Percentiles rank a stretch among this genome's conserved stretches.
Conservation (phyloP, 2,329 filamentous ascomycete species). For the Phyllosticta capitalensis region DNA sequence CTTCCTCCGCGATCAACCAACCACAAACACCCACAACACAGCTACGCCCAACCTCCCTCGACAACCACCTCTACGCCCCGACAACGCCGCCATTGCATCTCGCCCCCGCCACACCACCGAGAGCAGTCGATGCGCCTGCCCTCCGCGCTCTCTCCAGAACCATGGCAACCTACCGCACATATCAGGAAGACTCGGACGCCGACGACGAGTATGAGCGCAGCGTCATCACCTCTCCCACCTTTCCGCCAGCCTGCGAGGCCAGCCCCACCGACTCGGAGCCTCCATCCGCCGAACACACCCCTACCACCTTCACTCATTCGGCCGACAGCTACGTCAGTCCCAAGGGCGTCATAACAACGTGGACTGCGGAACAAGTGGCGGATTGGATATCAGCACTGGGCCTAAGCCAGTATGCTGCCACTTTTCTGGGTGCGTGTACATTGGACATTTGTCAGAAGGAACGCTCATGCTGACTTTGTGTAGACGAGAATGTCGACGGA, state of each 20-base stretch:
- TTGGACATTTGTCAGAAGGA: not conserved
- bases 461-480: constrained; percentile 14
- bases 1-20: constrained; percentile 5
- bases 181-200: constrained; percentile 68
- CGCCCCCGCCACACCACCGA: not conserved
- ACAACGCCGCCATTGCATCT: not conserved
- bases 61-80: not conserved
- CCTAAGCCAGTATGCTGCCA: constrained; percentile 70
- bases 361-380: constrained; percentile 79
- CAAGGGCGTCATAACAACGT: constrained; percentile 67
- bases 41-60: not conserved
- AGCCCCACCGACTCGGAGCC: constrained; percentile 65
- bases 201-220: constrained; percentile 77
- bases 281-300: constrained; percentile 64
- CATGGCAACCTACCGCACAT: constrained; percentile 37
- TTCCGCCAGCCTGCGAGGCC: constrained; percentile 55
- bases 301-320: constrained; percentile 65
- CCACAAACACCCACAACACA: constrained; percentile 7
- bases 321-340: constrained; percentile 57
- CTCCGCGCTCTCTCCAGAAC: not conserved
- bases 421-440: constrained; percentile 63
- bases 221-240: constrained; percentile 57
- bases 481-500: constrained; percentile 90
- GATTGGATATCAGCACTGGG: constrained; percentile 78
- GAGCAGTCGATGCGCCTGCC: constrained; percentile 10